Base-by-base conservation (phyloP, 1,284 basidiomycete genomes). In the Stereum hirsutum region DNA sequence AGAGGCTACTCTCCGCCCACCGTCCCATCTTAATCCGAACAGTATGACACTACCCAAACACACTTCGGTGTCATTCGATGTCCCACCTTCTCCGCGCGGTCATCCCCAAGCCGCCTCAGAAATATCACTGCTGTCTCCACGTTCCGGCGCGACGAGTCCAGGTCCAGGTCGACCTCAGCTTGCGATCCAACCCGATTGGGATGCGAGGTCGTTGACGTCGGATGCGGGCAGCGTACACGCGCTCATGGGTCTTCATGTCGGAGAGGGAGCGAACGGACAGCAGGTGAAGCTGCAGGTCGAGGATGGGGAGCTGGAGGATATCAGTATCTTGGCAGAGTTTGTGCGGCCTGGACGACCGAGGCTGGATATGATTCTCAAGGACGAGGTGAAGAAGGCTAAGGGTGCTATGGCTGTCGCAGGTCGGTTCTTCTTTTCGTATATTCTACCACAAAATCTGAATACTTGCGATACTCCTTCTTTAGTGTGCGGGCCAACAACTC, bases 291-390 rank as follows among this genome's bases (percentile, higher is more conserved):
- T 86, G 15, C 72, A 77, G 55, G 63, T 89, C 44, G 78, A 82
- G 49, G 71, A 73, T 32, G 65, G 69, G 38, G 89, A 93, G 57
- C 69, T 80, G 51, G 63, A 67, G 10, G 88, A 90, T 49, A 69
- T 89, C 50, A 68, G 68, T 19, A 56, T 76, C 14, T 66, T 91
- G 31, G 71, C 82, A 7, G 88, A 90, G 60, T 68, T 77, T 44
- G 82, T 82, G 8, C 68, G 78, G 34, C 74, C 77, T 1, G 89
- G 89, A 0, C 78, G 81, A 53, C 89, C 89, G n/a, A 80, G 75
- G 51, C 58, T 89, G 38, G 74, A 78, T 39, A 63, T 69, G 38
- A 75, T 89, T 36, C 57, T 90, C 14, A 68, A 69, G 11, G 80
- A 85, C 43, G 88, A 89, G 57, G 72, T 84, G 4, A 67, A 73